These are phyloP conservation scores for Pleurotus citrinopileatus DNA, from an alignment of 768 basidiomycete species.

Conservation along the genomic window DNA sequence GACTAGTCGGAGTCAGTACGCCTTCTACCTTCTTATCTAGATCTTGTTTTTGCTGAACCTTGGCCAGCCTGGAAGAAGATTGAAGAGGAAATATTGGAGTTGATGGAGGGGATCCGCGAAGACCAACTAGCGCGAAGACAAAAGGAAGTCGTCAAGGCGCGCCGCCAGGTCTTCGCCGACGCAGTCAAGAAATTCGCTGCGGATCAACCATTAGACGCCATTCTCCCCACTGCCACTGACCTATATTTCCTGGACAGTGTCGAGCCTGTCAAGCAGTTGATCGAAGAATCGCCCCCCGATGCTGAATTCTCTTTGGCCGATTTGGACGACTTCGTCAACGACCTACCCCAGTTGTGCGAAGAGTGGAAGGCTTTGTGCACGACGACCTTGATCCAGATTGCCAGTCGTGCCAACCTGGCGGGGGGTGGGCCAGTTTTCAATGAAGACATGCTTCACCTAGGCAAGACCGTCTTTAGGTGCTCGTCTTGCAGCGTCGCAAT, in stretches of 20 bases:
- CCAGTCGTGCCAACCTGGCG: constrained; percentile 5
- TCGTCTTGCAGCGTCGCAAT: not conserved
- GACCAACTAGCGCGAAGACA: constrained; percentile 11
- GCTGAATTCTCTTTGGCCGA: constrained; percentile 12
- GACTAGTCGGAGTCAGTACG: constrained; percentile 48
- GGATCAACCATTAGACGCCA: constrained; percentile 12
- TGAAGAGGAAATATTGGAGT: constrained; percentile 34
- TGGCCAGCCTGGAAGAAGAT: constrained; percentile 52
- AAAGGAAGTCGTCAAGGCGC: constrained; percentile 4
- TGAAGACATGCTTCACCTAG: not conserved
- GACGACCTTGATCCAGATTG: not conserved
- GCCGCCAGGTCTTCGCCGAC: constrained; percentile 11
- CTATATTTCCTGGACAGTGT: constrained; percentile 14
- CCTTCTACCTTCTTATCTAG: not conserved
- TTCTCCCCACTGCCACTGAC: constrained; percentile 16
- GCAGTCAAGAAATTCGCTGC: constrained; percentile 12
- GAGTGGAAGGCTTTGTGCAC: constrained; percentile 14
- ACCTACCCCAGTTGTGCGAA: constrained; percentile 11
- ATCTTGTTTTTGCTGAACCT: constrained; percentile 8
- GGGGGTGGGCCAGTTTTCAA: not conserved
- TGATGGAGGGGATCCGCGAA: constrained; percentile 32
- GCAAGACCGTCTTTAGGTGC: constrained; percentile 7
- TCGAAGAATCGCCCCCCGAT: constrained; percentile 16
- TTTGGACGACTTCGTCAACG: constrained; percentile 13
- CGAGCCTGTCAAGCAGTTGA: constrained; percentile 8